Percentiles rank a stretch among this genome's conserved stretches.
phyloP scores from a whole-genome alignment of 2,329 filamentous ascomycete species.

The Fusarium mundagurra region DNA sequence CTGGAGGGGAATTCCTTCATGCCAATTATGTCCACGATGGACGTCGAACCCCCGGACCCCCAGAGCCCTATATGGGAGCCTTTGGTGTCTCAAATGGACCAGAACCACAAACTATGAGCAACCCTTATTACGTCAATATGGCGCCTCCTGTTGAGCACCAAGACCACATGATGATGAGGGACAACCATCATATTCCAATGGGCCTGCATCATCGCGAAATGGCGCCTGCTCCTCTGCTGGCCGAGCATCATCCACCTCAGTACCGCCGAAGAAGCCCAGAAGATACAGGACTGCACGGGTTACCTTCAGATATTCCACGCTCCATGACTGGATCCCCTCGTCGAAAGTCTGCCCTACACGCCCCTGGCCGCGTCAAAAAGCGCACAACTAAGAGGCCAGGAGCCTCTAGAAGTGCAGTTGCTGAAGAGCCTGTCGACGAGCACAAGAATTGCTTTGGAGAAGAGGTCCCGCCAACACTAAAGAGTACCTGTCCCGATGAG shows the following conservation, averaged over 20 bases:
- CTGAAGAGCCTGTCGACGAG: slow-evolving; percentile 43
- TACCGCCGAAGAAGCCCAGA: slow-evolving; percentile 43
- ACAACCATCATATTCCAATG: slow-evolving; percentile 35
- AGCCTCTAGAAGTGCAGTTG: slow-evolving; percentile 8
- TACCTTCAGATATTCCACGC: slow-evolving; percentile 19
- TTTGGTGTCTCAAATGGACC: slow-evolving; percentile 49
- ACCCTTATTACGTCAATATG: slow-evolving; percentile 46
- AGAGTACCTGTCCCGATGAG: slow-evolving; percentile 57
- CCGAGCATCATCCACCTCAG: slow-evolving; percentile 36
- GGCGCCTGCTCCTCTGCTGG: slow-evolving; percentile 35
- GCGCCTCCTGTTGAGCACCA: slow-evolving; percentile 40
- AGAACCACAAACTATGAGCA: slow-evolving; percentile 40
- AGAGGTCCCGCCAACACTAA: slow-evolving; percentile 52
- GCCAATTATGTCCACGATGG: slow-evolving; percentile 51
- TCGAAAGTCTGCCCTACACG: slow-evolving; percentile 32
- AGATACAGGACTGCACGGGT: slow-evolving; percentile 11
- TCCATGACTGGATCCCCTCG: slow-evolving; percentile 44
- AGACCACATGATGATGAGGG: slow-evolving; percentile 41
- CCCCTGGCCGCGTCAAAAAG: slow-evolving; percentile 44
- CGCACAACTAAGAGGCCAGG: slow-evolving; percentile 30
- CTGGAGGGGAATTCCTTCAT: slow-evolving; percentile 50
- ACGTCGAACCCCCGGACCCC: slow-evolving; percentile 51
- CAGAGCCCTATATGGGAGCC: slow-evolving; percentile 49
- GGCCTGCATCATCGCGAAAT: slow-evolving; percentile 41
- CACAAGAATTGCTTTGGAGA: slow-evolving; percentile 49